Base-by-base conservation (phyloP, 139 green algal genomes). In the Chlamydomonas schloesseri region DNA sequence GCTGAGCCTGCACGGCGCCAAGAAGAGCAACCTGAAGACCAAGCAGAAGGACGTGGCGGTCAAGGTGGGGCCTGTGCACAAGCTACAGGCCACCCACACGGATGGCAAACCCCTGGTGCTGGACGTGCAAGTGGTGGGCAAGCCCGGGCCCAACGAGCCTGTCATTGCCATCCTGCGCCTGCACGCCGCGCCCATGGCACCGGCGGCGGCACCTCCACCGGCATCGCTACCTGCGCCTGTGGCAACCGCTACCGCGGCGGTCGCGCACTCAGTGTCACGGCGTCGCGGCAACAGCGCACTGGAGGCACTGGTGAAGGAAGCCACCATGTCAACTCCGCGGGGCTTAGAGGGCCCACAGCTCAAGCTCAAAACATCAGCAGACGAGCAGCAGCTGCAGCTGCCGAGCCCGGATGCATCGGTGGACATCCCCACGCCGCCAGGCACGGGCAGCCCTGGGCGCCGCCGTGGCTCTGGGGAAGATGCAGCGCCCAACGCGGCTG, bases 1-100 rank as follows among this genome's bases (percentile, higher is more conserved):
- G 18, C 62, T 83, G 28, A 60, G 36, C 23, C 42, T 50, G 0
- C 37, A 73, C 14, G 62, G 10, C 28, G 58, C 24, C 60, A 83
- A 73, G 37, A 83, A 83, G 36, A 83, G 76, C 36, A 83, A 60
- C 76, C 76, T 83, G 28, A 83, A 83, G 58, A 46, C 76, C 9
- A 62, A 57, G 18, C 73, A 55, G 10, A 18, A 23, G 42, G 64
- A 84, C 37, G 31, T 31, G 3, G 28, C 14, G 11, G 42, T 84
- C 21, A 84, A 84, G 78, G 78, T 67, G 60, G 28, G 55, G 8
- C 55, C 55, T 8, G 55, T 50, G 42, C 78, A 84, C 64, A 29
- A 53, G 29, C 46, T 84, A 18, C 78, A 71, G 17, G 78, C 20
- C 29, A 50, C 20, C 10, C 78, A 84, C 42, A 29, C 42, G 17